Base-by-base conservation (phyloP, 164 flowering plant species). In the Echeveria elegans region DNA sequence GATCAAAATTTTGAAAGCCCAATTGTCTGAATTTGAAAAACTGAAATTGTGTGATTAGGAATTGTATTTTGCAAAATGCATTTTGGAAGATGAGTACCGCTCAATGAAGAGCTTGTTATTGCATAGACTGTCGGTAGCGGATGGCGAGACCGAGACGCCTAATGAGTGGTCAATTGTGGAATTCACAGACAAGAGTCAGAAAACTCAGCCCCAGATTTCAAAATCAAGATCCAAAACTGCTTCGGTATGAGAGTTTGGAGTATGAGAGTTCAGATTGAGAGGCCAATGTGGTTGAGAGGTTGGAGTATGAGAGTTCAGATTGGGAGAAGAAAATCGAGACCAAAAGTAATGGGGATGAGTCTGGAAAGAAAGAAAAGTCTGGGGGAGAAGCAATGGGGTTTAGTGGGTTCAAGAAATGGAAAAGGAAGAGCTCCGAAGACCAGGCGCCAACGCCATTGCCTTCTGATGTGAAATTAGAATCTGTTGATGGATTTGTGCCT, bases 161-260 rank as follows among this genome's bases (percentile, higher is more conserved):
- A 96, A 93, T 30, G 86, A 82, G 64, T 93, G 98, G 98, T 86
- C 98, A 0, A 88, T 71, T 1, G 86, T 93, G 30, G 90, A 90
- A 70, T 73, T 93, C 63, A 83, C 77, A 63, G 98, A 88, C 61
- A 90, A 43, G 15, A 43, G 47, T 15, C 47, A 12, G 18, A 43
- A 85, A 28, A 75, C 76, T 26, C 50, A 64, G 36, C 80, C 53
- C 30, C 68, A 71, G 6, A 64, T 71, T 28, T 73, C 79, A 0
- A 84, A 76, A 68, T 80, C 59, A 73, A 86, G 79, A 66, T 43
- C 79, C 23, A 86, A 79, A 70, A 72, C 77, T 37, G 76, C 85
- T 8, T 77, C 88, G 0, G 69, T 81, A 72, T n/a, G n/a, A n/a
- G n/a, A 78, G n/a, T n/a, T n/a, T n/a, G n/a, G n/a, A n/a, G n/a